Base-by-base conservation (phyloP, 2,329 filamentous ascomycete species). In the Pseudogymnoascus sp. region DNA sequence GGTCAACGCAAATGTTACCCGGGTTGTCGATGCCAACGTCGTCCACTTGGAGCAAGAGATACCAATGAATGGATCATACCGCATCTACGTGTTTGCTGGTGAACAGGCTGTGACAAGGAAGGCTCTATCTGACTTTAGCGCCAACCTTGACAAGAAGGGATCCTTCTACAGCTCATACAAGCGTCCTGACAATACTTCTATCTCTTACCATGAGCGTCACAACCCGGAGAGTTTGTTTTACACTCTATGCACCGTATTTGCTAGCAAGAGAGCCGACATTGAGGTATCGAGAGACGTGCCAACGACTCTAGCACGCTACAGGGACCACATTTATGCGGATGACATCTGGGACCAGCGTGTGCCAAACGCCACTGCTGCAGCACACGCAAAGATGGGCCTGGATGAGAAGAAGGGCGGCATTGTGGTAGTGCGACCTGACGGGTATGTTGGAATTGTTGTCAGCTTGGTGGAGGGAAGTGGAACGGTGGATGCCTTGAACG, bases 11-110 rank as follows among this genome's bases (percentile, higher is more conserved):
- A 88, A 91, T 66, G 93, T 96, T 9, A 96, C 91, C 0, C 85
- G 93, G 59, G 89, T 96, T 21, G 87, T 89, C 0, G 93, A 97
- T 72, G 89, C 92, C 72, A 96, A 96, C 75, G 87, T 91, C 4
- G 91, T 96, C 1, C 90, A 96, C 70, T 82, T 96, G 8, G 93
- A 96, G 76, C 92, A 96, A 75, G 90, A 96, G 72, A 83, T 96
- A 34, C 92, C 92, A 0, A 80, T 93, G 64, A 96, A 96, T 75
- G 92, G 92, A 46, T 88, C 91, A 1, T 96, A 93, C 81, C 84
- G 92, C 63, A 81, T 96, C 65, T 96, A 92, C 73, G 75, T 96
- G 66, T 96, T 96, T 73, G 91, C 85, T n/a, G 93, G 93, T 63
- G 80, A 81, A 43, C 85, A 85, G 7, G 72, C 77, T 12, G 79